Evolutionary conservation across 2,329 filamentous ascomycete species (phyloP).

Genomic region (Catunica adiposa): DNA sequence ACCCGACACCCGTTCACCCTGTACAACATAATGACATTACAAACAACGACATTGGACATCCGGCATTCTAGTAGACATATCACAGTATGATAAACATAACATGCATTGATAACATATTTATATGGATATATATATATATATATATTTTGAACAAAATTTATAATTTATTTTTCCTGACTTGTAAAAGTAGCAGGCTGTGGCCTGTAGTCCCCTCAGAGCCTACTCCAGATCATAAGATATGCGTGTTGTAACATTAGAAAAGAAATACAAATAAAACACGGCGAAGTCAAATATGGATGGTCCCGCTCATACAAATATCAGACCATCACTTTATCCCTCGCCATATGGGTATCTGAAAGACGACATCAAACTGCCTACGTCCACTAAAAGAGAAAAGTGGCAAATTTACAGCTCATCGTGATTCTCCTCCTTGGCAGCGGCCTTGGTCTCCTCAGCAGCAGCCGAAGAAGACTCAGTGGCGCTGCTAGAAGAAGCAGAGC

Average conservation of each 20-base stretch:
- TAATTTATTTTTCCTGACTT: conserved; percentile 12
- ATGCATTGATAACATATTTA: no score
- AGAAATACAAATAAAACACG: conserved; percentile 7
- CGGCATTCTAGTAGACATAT: no score
- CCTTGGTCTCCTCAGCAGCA: conserved; percentile 28
- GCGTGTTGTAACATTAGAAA: conserved; percentile 5
- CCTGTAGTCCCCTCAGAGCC: conserved; percentile 7
- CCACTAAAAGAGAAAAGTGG: conserved; percentile 3
- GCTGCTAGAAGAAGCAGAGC: conserved; percentile 4
- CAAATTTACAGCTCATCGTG: conserved; percentile 63
- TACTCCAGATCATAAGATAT: conserved; percentile 11
- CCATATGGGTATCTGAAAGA: not conserved
- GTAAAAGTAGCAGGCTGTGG: conserved; percentile 11
- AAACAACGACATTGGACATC: no score
- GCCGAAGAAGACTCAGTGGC: conserved; percentile 26
- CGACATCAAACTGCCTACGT: not conserved
- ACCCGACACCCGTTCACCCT: no score
- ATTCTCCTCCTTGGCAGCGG: conserved; percentile 26
- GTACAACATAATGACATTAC: no score
- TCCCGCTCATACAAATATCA: not conserved
- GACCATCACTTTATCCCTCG: not conserved
- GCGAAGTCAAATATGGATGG: not conserved
- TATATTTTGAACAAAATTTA: conserved; percentile 1
- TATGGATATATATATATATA: no score
- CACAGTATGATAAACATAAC: not conserved